A percentile compares a stretch with the other conserved stretches of the same genome.
Conservation (phyloP, 495 filamentous ascomycete genomes). For the Aspergillus nidulans region DNA sequence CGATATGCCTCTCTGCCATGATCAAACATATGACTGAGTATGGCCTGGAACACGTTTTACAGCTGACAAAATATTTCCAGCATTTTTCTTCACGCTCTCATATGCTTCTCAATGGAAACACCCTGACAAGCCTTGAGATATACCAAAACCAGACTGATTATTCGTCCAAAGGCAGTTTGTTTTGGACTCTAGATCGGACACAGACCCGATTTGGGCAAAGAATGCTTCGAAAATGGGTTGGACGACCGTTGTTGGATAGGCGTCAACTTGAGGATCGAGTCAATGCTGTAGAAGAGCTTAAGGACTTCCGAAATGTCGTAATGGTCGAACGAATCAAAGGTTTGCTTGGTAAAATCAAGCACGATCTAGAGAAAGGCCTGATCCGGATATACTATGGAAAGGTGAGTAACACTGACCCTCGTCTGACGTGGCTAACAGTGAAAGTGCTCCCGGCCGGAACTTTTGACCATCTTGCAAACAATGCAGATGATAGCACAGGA, state of each 20-base stretch:
- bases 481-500: conserved; percentile 75
- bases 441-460: conserved; percentile 81
- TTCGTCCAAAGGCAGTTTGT: conserved; percentile 78
- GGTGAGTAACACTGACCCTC: conserved; percentile 22
- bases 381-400: conserved; percentile 97
- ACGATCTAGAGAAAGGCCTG: conserved; percentile 84
- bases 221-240: conserved; percentile 91
- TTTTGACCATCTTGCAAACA: conserved; percentile 78
- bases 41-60: conserved; percentile 92
- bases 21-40: conserved; percentile 93
- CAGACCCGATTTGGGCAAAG: conserved; percentile 85
- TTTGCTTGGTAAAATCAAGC: conserved; percentile 65
- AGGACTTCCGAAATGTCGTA: conserved; percentile 56
- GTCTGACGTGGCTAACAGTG: conserved; percentile 19
- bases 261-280: conserved; percentile 75
- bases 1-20: conserved; percentile 92
- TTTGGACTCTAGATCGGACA: conserved; percentile 95
- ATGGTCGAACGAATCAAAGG: conserved; percentile 68
- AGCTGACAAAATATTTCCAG: conserved; percentile 96
- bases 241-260: conserved; percentile 81
- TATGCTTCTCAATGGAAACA: conserved; percentile 96
- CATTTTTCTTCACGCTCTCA: conserved; percentile 91
- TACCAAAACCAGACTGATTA: conserved; percentile 94
- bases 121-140: conserved; percentile 87
- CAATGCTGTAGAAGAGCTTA: conserved; percentile 82